phyloP scores from a whole-genome alignment of 192 early-diverging fungal species.

The Rhizoclosmatium globosum region DNA sequence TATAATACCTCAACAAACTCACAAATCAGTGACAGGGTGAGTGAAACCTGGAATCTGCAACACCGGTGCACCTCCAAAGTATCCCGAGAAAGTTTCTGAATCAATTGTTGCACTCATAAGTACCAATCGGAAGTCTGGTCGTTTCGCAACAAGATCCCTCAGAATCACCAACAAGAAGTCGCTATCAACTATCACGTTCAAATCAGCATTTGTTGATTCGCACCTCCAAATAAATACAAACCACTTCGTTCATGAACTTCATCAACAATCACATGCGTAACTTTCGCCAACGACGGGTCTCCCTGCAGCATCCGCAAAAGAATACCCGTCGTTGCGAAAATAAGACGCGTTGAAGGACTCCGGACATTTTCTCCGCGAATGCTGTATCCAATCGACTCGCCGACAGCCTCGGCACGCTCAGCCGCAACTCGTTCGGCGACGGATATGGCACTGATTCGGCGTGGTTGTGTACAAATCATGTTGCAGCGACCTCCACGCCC shows the following conservation, averaged over 20 bases:
- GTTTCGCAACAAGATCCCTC: conserved; percentile 61
- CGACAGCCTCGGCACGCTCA: conserved; percentile 71
- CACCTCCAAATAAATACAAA: conserved; percentile 36
- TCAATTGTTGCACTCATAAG: conserved; percentile 82
- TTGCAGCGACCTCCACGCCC: conserved; percentile 51
- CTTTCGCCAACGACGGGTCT: conserved; percentile 61
- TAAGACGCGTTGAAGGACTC: conserved; percentile 25
- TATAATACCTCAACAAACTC: too few relatives aligned
- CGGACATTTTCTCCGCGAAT: conserved; percentile 71
- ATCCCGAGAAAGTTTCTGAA: conserved; percentile 53
- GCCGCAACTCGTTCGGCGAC: conserved; percentile 71
- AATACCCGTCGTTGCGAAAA: conserved; percentile 70
- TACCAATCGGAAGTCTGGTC: conserved; percentile 62
- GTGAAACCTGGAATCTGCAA: conserved; percentile 66
- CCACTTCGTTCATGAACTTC: conserved; percentile 81
- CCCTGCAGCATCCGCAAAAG: conserved; percentile 72
- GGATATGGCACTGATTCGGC: conserved; percentile 71
- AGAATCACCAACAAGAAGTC: conserved; percentile 81
- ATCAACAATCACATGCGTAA: conserved; percentile 77
- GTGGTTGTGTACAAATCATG: conserved; percentile 78
- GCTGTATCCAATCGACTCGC: conserved; percentile 72
- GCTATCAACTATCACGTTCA: conserved; percentile 35
- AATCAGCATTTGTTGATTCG: neutral
- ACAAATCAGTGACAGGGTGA: conserved; percentile 50
- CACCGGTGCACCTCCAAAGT: conserved; percentile 58